Evolutionary conservation across 176 grass and related monocot species (phyloP).

Genomic region (Triticum urartu): DNA sequence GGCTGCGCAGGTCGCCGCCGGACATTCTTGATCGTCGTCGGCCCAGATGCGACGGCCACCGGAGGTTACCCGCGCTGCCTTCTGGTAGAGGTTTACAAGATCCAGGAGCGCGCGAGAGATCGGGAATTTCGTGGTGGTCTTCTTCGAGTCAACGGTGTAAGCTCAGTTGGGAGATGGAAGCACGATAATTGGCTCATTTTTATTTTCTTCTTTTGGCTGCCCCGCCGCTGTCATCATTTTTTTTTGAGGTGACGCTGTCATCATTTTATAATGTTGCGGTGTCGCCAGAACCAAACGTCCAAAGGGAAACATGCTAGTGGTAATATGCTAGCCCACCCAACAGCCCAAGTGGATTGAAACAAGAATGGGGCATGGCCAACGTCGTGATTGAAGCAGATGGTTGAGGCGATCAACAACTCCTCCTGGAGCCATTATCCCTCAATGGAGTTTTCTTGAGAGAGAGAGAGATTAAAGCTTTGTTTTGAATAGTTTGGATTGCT

Average conservation of each 20-base stretch:
- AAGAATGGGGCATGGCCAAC: no score
- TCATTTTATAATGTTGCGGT: neutral
- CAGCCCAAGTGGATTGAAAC: no score
- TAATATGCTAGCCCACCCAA: no score
- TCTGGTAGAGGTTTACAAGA: neutral
- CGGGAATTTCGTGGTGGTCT: neutral
- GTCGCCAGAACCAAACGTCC: no score
- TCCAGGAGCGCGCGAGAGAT: neutral
- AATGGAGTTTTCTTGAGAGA: no score
- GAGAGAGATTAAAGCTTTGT: no score
- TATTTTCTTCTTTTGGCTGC: neutral
- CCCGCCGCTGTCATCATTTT: no score
- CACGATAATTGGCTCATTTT: neutral
- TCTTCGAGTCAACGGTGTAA: neutral
- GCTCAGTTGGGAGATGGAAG: neutral
- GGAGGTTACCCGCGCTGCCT: neutral
- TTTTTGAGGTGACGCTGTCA: neutral
- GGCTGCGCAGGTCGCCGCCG: slow-evolving; percentile 30
- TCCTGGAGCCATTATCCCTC: no score
- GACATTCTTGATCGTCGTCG: neutral
- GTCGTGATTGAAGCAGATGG: no score
- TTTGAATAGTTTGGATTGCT: no score
- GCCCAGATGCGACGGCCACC: neutral
- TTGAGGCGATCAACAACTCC: no score
- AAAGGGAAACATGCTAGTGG: neutral